Conservation (phyloP, 305 asterid genomes). For the Plantago lanceolata region DNA sequence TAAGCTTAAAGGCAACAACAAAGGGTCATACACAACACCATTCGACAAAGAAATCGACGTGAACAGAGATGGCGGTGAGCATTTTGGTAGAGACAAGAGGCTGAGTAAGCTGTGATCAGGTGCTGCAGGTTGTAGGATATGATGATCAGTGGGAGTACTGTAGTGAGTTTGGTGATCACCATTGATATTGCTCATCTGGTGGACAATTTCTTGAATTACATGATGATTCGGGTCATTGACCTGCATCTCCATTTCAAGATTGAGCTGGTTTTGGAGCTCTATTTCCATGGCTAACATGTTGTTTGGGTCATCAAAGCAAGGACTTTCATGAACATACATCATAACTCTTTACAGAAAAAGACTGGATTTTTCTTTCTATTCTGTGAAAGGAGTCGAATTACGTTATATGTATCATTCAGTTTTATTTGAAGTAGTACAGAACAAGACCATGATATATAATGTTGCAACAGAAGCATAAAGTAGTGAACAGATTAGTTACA, state of each 20-base stretch:
- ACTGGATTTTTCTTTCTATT: too few relatives aligned
- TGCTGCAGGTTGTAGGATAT: constrained; percentile 9
- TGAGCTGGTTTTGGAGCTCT: constrained; percentile 56
- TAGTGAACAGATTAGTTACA: too few relatives aligned
- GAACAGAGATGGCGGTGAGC: constrained; percentile 37
- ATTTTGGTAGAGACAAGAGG: constrained; percentile 55
- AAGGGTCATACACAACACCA: constrained; percentile 50
- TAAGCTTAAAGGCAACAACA: constrained; percentile 43
- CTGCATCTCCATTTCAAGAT: constrained; percentile 36
- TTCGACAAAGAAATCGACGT: constrained; percentile 33
- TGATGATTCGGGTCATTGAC: neutral
- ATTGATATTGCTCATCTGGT: constrained; percentile 18
- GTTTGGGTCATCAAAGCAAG: neutral
- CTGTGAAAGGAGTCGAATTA: too few relatives aligned
- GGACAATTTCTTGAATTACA: too few relatives aligned
- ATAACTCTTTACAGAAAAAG: too few relatives aligned
- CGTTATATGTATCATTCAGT: too few relatives aligned
- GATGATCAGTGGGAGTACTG: neutral
- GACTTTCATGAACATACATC: constrained; percentile 3
- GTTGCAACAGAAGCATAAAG: too few relatives aligned
- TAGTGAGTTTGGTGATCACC: constrained; percentile 15
- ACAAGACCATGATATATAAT: too few relatives aligned
- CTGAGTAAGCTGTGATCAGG: constrained; percentile 45
- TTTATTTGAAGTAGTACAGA: too few relatives aligned
- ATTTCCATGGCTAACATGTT: constrained; percentile 45